Evolutionary conservation across 371 early-diverging fungal genomes (phyloP).

Genomic region (Mortierella polycephala): DNA sequence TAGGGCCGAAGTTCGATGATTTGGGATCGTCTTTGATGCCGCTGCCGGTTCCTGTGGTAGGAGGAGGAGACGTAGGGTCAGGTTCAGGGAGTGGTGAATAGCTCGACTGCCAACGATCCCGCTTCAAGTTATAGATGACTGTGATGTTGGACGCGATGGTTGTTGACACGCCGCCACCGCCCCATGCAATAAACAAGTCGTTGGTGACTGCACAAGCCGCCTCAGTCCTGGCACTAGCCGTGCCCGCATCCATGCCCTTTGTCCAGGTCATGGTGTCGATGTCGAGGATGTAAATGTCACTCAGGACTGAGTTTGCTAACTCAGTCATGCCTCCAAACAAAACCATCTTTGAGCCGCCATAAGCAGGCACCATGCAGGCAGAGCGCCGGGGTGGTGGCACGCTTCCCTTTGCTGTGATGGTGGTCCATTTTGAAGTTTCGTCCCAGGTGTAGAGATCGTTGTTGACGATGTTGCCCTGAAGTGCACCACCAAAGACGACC

Average conservation of each 20-base stretch:
- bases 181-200: constrained; percentile 33
- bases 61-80: not conserved
- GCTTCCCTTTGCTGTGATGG: not conserved
- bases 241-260: constrained; percentile 23
- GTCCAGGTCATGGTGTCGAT: constrained; percentile 35
- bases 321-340: constrained; percentile 28
- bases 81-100: constrained; percentile 10
- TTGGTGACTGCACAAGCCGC: constrained; percentile 35
- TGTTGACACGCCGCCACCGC: constrained; percentile 13
- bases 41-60: not conserved
- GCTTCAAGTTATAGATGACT: constrained; percentile 20
- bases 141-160: constrained; percentile 5
- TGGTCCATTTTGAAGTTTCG: not conserved
- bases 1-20: constrained; percentile 8
- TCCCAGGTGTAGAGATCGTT: constrained; percentile 14
- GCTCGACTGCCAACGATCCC: constrained; percentile 10
- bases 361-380: constrained; percentile 24
- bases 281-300: constrained; percentile 35
- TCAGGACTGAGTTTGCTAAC: constrained; percentile 12
- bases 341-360: constrained; percentile 22
- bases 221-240: constrained; percentile 12
- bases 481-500: constrained; percentile 20
- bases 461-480: constrained; percentile 6
- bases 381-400: constrained; percentile 8
- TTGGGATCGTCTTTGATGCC: not conserved